These are phyloP conservation scores for Mortierella sp. DNA, from an alignment of 371 early-diverging fungal genomes.

Conservation along the genomic window DNA sequence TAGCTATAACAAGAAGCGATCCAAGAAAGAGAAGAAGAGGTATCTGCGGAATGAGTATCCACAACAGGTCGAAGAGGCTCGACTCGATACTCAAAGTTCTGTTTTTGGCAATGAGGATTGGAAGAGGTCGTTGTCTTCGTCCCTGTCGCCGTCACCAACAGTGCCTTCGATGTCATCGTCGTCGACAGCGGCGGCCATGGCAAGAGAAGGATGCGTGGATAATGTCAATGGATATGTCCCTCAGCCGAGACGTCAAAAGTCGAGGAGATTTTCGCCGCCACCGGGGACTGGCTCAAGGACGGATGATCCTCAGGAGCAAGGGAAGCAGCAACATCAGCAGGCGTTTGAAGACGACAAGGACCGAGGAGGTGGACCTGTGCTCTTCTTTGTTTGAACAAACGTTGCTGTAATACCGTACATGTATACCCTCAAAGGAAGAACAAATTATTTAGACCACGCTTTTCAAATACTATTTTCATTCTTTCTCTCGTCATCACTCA, in stretches of 20 bases:
- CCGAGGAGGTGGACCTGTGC: neutral
- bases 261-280: no score
- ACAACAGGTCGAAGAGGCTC: neutral
- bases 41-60: no score
- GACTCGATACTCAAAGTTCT: neutral
- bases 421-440: neutral
- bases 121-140: neutral
- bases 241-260: conserved; percentile 1
- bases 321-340: neutral
- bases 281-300: no score
- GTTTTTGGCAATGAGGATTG: conserved; percentile 10
- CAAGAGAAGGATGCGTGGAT: conserved; percentile 23
- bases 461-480: neutral
- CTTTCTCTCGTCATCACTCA: no score
- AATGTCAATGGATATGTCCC: conserved; percentile 30
- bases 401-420: neutral
- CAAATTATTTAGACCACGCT: no score
- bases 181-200: neutral
- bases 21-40: conserved; percentile 6
- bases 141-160: no score
- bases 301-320: no score
- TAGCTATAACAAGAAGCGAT: neutral
- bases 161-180: neutral
- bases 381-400: neutral
- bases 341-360: neutral